These are phyloP conservation scores for Myxozyma geophila DNA, from an alignment of 805 yeast genomes.

Conservation along the genomic window DNA sequence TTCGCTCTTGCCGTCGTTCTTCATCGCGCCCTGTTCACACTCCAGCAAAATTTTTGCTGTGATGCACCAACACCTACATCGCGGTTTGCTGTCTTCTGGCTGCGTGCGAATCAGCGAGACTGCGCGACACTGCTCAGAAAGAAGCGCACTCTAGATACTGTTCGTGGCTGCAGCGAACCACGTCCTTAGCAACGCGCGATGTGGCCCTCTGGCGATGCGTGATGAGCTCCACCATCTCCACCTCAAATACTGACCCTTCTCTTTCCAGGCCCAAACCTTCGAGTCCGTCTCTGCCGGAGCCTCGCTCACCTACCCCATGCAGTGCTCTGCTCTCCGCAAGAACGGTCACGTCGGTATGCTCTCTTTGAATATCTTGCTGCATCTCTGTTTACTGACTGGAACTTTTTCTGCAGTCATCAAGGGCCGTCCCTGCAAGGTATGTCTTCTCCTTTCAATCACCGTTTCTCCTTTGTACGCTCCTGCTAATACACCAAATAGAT, in stretches of 20 bases:
- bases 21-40: not conserved
- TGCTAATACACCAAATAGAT: conserved; percentile 48
- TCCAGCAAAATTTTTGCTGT: not conserved
- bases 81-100: not conserved
- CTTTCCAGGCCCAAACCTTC: conserved; percentile 65
- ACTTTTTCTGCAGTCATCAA: conserved; percentile 60
- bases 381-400: not conserved
- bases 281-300: conserved; percentile 99
- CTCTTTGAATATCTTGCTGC: not conserved
- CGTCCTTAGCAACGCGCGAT: not conserved
- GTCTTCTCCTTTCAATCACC: not conserved
- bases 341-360: conserved; percentile 85
- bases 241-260: not conserved
- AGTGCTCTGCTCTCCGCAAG: conserved; percentile 99
- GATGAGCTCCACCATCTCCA: too few relatives aligned
- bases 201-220: not conserved
- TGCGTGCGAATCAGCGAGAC: too few relatives aligned
- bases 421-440: conserved; percentile 94
- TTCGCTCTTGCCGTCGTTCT: not conserved
- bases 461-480: not conserved
- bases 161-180: too few relatives aligned
- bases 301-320: conserved; percentile 97
- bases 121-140: too few relatives aligned
- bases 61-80: too few relatives aligned
- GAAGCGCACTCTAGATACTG: too few relatives aligned